Percentiles rank a stretch among this genome's conserved stretches.
Conservation (phyloP, 257 asterid genomes). For the Salvia rosmarinus region DNA sequence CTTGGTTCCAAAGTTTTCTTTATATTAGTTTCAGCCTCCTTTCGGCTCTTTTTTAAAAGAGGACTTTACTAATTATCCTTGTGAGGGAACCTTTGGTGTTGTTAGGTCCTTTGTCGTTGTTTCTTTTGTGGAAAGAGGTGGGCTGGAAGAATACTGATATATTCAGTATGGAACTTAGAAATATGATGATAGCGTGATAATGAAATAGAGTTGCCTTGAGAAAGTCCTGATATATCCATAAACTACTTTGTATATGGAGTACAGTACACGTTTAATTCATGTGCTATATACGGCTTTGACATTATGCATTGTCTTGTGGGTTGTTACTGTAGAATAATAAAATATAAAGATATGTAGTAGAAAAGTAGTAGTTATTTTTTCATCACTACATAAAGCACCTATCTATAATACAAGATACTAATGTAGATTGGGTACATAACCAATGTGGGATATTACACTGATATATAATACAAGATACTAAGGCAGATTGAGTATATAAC, state of each 20-base stretch:
- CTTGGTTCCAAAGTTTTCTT: neutral
- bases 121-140: neutral
- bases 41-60: neutral
- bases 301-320: slow-evolving; percentile 7
- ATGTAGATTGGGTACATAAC: too few species aligned
- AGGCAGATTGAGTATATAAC: too few species aligned
- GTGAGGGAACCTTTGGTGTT: neutral
- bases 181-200: neutral
- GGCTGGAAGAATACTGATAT: neutral
- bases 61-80: slow-evolving; percentile 4
- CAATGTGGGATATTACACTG: too few species aligned
- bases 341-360: too few species aligned
- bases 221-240: neutral
- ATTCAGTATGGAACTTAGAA: neutral
- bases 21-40: slow-evolving; percentile 12
- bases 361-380: too few species aligned
- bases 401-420: too few species aligned
- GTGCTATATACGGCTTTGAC: slow-evolving; percentile 14
- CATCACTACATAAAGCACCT: too few species aligned
- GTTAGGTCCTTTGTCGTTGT: neutral
- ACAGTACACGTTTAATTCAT: slow-evolving; percentile 14
- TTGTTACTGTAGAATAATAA: too few species aligned
- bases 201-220: neutral
- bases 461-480: too few species aligned
- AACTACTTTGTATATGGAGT: slow-evolving; percentile 26